Percentiles rank a stretch among this genome's conserved stretches.
These are phyloP conservation scores for Starmera amethionina DNA, from an alignment of 805 yeast genomes.

Conservation along the genomic window DNA sequence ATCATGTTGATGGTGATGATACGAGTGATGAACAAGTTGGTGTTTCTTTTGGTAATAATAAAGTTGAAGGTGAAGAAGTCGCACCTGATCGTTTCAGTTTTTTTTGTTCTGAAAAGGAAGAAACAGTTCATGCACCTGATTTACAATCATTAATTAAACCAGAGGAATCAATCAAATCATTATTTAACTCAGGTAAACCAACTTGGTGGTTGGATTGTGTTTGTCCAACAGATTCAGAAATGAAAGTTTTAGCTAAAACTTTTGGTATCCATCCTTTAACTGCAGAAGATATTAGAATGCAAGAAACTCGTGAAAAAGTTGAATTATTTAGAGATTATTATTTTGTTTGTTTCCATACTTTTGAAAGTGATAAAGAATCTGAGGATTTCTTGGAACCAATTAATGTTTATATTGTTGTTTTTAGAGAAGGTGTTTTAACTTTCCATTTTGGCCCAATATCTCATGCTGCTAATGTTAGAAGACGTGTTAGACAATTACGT, in stretches of 20 bases:
- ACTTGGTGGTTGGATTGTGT: constrained; percentile 96
- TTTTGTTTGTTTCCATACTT: constrained; percentile 94
- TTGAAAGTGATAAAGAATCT: constrained; percentile 74
- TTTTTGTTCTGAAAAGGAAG: constrained; percentile 73
- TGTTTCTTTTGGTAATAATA: constrained; percentile 30
- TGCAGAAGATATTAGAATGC: constrained; percentile 93
- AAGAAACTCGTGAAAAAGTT: constrained; percentile 95
- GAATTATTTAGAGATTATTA: constrained; percentile 85
- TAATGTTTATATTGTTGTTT: constrained; percentile 65
- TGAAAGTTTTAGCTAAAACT: constrained; percentile 85
- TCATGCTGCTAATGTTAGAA: constrained; percentile 68
- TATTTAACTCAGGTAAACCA: constrained; percentile 63
- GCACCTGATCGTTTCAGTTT: constrained; percentile 77
- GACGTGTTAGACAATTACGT: constrained; percentile 71
- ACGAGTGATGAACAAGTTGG: constrained; percentile 14
- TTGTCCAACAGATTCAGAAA: constrained; percentile 91
- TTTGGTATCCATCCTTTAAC: constrained; percentile 97
- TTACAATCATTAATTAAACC: constrained; percentile 65
- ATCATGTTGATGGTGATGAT: not conserved
- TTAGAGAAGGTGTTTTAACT: constrained; percentile 56
- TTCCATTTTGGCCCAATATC: constrained; percentile 62
- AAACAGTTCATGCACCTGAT: constrained; percentile 84
- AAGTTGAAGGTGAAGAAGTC: constrained; percentile 23
- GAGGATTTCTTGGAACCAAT: constrained; percentile 80
- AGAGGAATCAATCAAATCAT: constrained; percentile 53